Base-by-base conservation (phyloP, 257 asterid species). In the Eustoma russellianum region DNA sequence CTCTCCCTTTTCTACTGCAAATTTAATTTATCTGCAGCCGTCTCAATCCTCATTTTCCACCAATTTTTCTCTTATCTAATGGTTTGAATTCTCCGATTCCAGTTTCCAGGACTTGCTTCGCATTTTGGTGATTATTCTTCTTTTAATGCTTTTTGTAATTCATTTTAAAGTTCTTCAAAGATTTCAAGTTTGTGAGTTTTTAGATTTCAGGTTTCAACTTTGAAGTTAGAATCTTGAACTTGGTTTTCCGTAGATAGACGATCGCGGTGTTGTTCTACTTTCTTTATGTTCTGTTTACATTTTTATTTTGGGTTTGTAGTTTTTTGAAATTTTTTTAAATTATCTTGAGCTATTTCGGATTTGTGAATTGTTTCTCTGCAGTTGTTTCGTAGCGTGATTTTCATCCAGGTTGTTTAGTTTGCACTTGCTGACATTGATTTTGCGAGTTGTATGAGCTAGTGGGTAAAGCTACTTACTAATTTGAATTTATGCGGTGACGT, bases 81-180 rank as follows among this genome's bases (percentile, higher is more conserved):
- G 69, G 44, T 43, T 50, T 58, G 63, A 58, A 59, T 61, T 53
- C 5, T 57, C 46, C 56, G 33, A 48, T 61, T 50, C 46, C 50
- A 7, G 7, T 17, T 35, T 7, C 33, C 17, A 30, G 14, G 38
- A 33, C 18, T 5, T 13, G 17, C 43, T 33, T 46, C n/a, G 11
- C 17, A 4, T 12, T 34, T 50, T 13, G 44, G 50, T 46, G 46
- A 12, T 24, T 41, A 34, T 45, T 13, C 18, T 35, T 10, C 2
- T 52, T 16, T 49, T 50, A 13, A 13, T 56, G 17, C 47, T 17
- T 50, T 48, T 14, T 41, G 33, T 41, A 33, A 47, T 15, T 16
- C 17, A 47, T 24, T 49, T 13, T 41, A 5, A 7, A 16, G 9
- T 28, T 63, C 35, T 49, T 15, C 0, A 7, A 41, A 7, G 46